These are phyloP conservation scores for Citrus reticulata DNA, from an alignment of 345 rosid genomes.

Conservation along the genomic window DNA sequence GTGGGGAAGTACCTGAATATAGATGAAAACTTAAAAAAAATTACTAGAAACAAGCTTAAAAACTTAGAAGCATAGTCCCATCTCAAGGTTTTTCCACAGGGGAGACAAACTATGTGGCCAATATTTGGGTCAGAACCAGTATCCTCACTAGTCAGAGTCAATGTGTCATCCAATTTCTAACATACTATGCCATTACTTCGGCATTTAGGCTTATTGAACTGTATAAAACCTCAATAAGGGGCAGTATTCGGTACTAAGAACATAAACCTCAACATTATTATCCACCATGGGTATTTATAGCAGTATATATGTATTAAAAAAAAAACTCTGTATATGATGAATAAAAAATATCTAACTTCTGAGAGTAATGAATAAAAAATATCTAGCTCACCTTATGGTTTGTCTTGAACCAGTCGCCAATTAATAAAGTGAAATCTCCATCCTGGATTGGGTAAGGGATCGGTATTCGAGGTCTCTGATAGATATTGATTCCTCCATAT, in stretches of 20 bases:
- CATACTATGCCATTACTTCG: not conserved
- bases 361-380: not conserved
- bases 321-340: no score
- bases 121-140: not conserved
- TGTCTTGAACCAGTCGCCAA: constrained; percentile 86
- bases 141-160: not conserved
- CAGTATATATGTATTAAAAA: not conserved
- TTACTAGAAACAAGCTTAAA: constrained; percentile 6
- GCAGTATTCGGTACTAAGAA: not conserved
- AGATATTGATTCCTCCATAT: constrained; percentile 64
- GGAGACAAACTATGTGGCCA: not conserved
- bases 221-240: not conserved
- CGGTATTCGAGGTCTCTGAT: constrained; percentile 64
- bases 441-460: constrained; percentile 68
- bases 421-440: constrained; percentile 67
- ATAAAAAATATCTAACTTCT: no score
- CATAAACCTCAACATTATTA: not conserved
- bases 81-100: not conserved
- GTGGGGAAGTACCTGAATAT: not conserved
- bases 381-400: constrained; percentile 57
- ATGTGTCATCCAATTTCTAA: not conserved
- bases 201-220: not conserved
- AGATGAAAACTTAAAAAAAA: not conserved
- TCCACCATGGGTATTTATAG: not conserved
- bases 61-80: not conserved